Evolutionary conservation across 108 stramenopile genomes (phyloP).

Genomic region (Cyclostephanos invisitatus): DNA sequence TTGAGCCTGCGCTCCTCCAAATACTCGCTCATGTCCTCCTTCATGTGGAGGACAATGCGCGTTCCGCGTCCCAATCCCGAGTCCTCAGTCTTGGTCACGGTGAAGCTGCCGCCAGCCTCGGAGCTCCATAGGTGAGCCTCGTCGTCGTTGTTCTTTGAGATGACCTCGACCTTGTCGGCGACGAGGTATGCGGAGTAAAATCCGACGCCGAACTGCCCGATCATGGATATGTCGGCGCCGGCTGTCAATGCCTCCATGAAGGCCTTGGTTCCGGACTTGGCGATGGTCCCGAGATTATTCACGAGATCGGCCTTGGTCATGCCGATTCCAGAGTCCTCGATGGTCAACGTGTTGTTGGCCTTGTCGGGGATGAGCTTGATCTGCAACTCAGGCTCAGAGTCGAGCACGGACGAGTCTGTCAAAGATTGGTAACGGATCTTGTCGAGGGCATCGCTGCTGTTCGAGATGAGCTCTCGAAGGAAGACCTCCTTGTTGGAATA

Average conservation of each 20-base stretch:
- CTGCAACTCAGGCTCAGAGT: slow-evolving; percentile 93
- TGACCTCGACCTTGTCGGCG: slow-evolving; percentile 97
- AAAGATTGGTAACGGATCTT: slow-evolving; percentile 99
- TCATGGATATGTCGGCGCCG: slow-evolving; percentile 99
- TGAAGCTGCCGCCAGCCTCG: slow-evolving; percentile 98
- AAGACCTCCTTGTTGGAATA: slow-evolving; percentile 99
- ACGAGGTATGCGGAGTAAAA: slow-evolving; percentile 99
- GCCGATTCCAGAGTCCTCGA: slow-evolving; percentile 98
- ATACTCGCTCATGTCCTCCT: slow-evolving; percentile 99
- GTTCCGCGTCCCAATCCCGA: slow-evolving; percentile 94
- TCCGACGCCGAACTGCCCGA: slow-evolving; percentile 99
- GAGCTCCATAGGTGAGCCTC: slow-evolving; percentile 93
- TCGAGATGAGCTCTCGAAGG: slow-evolving; percentile 99
- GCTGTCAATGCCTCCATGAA: slow-evolving; percentile 99
- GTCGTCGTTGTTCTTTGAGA: slow-evolving; percentile 97
- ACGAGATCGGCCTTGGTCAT: slow-evolving; percentile 99
- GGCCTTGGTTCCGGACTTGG: slow-evolving; percentile 99
- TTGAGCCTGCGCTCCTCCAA: slow-evolving; percentile 97
- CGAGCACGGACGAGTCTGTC: slow-evolving; percentile 94
- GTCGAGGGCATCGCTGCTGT: slow-evolving; percentile 96
- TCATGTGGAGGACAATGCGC: slow-evolving; percentile 97
- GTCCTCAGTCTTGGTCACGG: slow-evolving; percentile 80
- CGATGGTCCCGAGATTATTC: slow-evolving; percentile 99
- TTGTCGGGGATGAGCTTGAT: slow-evolving; percentile 99
- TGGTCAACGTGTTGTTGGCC: slow-evolving; percentile 99